These are phyloP conservation scores for Penicillium soppii DNA, from an alignment of 495 filamentous ascomycete genomes.

Conservation along the genomic window DNA sequence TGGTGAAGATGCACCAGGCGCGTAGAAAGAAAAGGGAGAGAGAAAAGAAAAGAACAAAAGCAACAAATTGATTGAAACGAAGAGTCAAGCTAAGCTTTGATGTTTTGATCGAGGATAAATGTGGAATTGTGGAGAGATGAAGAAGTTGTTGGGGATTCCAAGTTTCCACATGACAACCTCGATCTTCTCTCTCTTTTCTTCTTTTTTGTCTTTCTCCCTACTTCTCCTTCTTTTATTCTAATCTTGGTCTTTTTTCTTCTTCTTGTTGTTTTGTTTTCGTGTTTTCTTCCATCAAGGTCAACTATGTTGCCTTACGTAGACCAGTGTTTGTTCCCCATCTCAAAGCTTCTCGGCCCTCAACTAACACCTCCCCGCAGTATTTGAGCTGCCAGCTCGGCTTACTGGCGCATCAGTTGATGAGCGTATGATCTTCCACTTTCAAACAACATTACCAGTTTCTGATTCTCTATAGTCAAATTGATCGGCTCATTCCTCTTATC, in stretches of 20 bases:
- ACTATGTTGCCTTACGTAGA: conserved; percentile 88
- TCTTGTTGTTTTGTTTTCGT: conserved; percentile 12
- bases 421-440: conserved; percentile 50
- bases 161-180: conserved; percentile 29
- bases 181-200: conserved; percentile 12
- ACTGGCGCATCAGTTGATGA: conserved; percentile 86
- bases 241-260: conserved; percentile 5
- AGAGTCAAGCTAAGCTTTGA: neutral
- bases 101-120: conserved; percentile 9
- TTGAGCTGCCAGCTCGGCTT: conserved; percentile 59
- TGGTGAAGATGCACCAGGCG: conserved; percentile 37
- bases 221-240: conserved; percentile 5
- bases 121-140: conserved; percentile 20
- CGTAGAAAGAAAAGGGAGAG: too few relatives aligned
- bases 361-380: conserved; percentile 55
- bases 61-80: neutral
- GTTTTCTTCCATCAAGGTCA: conserved; percentile 21
- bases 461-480: conserved; percentile 72
- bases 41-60: neutral
- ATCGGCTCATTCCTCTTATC: conserved; percentile 88
- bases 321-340: conserved; percentile 52
- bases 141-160: conserved; percentile 26
- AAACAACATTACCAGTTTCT: conserved; percentile 3
- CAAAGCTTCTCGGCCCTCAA: conserved; percentile 23
- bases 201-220: neutral